Base-by-base conservation (phyloP, 495 filamentous ascomycete species). In the Xylaria sp. region DNA sequence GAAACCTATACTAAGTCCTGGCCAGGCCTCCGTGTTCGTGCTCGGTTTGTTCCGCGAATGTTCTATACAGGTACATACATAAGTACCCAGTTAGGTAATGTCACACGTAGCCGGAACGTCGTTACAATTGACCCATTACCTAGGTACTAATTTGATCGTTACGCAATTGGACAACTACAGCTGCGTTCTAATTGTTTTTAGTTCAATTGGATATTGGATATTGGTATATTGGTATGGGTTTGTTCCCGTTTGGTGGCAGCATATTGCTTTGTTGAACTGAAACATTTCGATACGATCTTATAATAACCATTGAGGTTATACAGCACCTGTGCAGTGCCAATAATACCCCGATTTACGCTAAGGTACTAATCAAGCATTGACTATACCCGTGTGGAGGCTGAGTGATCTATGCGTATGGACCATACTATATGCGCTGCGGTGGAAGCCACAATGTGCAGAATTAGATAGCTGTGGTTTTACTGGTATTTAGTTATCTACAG, bases 11-110 rank as follows among this genome's bases (percentile, higher is more conserved):
- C n/a, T n/a, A 29, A 17, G 52, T 55, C 52, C 31, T 31, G 26
- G 26, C 26, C 8, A 19, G 52, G 52, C 26, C 14, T 55, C 26
- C 52, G 12, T 26, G 50, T 26, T 29, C 50, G 26, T 26, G 7
- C 26, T 53, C 50, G 50, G 50, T 29, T 24, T 53, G 50, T 53
- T 53, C 50, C 50, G 50, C 26, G 50, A 29, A 29, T n/a, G n/a
- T n/a, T n/a, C n/a, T 8, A 37, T 37, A 37, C 8, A 37, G 35
- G 35, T 37, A 37, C 35, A 3, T 37, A 37, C 35, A 3, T 37
- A 37, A 37, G 4, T 37, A 8, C 35, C 26, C 12, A 21, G 29
- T 55, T 2, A 2, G 29, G 29, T 17, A 55, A 29, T 55, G 21
- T 26, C 26, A 55, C 26, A 14, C 14, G 14, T 53, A 26, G 15